phyloP scores from a whole-genome alignment of 345 rosid genomes.

The Turritis glabra region DNA sequence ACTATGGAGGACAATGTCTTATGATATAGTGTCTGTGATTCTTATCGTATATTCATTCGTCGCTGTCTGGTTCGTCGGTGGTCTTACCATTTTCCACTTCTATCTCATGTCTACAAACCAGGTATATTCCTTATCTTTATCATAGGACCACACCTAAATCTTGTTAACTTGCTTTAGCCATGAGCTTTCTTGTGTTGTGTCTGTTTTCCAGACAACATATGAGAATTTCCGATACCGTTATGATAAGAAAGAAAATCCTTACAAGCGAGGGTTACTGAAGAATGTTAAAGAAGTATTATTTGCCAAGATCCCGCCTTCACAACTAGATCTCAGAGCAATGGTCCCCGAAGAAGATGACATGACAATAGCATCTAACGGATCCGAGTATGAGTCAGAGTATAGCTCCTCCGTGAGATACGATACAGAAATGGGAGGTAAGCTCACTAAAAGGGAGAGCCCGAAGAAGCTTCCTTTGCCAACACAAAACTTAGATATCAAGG shows the following conservation, averaged over 20 bases:
- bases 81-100: conserved; percentile 74
- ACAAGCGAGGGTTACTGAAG: conserved; percentile 57
- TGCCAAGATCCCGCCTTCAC: conserved; percentile 72
- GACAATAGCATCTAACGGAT: conserved; percentile 15
- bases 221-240: conserved; percentile 82
- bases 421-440: conserved; percentile 34
- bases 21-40: conserved; percentile 77
- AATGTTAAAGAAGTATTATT: conserved; percentile 74
- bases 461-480: conserved; percentile 19
- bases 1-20: conserved; percentile 76
- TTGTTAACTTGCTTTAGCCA: not conserved
- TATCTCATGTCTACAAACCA: conserved; percentile 90
- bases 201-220: conserved; percentile 75
- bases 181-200: not conserved
- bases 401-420: conserved; percentile 35
- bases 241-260: conserved; percentile 68
- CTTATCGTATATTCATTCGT: conserved; percentile 70
- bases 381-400: conserved; percentile 37
- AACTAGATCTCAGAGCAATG: conserved; percentile 75
- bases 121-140: conserved; percentile 41
- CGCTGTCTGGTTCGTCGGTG: conserved; percentile 92
- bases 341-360: conserved; percentile 40
- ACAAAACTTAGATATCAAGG: conserved; percentile 20
- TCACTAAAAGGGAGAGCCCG: conserved; percentile 31
- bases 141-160: not conserved